phyloP scores from a whole-genome alignment of 306 rosid genomes.

The Urtica urens region DNA sequence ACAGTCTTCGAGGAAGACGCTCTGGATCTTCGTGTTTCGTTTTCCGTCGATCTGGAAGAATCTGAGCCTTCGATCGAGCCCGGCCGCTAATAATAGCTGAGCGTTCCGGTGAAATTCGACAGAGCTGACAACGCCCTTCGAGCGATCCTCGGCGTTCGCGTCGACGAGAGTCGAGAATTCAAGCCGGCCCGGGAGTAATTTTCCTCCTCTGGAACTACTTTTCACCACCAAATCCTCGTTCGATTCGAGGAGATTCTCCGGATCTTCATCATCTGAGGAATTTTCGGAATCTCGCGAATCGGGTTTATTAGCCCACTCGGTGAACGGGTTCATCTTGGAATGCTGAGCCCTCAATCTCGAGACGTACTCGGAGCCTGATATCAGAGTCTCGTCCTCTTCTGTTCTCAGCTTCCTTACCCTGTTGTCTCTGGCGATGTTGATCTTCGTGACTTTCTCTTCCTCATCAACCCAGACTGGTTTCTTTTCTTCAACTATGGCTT shows the following conservation, averaged over 20 bases:
- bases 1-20: slow-evolving; percentile 75
- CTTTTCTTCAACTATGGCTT: slow-evolving; percentile 27
- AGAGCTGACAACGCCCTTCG: slow-evolving; percentile 51
- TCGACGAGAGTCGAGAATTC: slow-evolving; percentile 58
- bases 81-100: slow-evolving; percentile 72
- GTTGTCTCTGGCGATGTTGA: slow-evolving; percentile 53
- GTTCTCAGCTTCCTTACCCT: slow-evolving; percentile 81
- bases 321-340: slow-evolving; percentile 68
- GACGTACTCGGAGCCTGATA: slow-evolving; percentile 69
- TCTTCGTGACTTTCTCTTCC: slow-evolving; percentile 52
- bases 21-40: slow-evolving; percentile 72
- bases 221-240: slow-evolving; percentile 69
- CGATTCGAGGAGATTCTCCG: slow-evolving; percentile 55
- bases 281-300: slow-evolving; percentile 50
- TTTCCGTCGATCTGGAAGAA: slow-evolving; percentile 86
- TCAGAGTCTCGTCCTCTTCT: slow-evolving; percentile 58
- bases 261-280: slow-evolving; percentile 57
- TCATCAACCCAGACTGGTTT: slow-evolving; percentile 83
- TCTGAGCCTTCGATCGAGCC: slow-evolving; percentile 65
- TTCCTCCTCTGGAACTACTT: slow-evolving; percentile 44
- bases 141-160: slow-evolving; percentile 70
- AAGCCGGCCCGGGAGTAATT: slow-evolving; percentile 63
- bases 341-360: slow-evolving; percentile 85
- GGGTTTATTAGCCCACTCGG: slow-evolving; percentile 68
- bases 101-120: slow-evolving; percentile 82